These are phyloP conservation scores for Ceratobasidium sp. DNA, from an alignment of 1,284 basidiomycete genomes.

Conservation along the genomic window DNA sequence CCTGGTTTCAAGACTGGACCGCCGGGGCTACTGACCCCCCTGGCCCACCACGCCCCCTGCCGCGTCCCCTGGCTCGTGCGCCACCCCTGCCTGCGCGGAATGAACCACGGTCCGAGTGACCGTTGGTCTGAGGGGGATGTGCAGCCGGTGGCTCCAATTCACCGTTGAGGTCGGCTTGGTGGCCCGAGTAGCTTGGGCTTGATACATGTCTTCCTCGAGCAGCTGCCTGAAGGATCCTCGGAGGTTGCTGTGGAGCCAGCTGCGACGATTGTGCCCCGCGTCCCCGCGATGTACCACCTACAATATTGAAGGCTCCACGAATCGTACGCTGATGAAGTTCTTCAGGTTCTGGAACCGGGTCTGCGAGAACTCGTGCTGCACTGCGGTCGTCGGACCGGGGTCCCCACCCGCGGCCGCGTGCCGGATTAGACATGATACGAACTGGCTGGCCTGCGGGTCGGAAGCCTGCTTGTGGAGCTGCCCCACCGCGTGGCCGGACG, in stretches of 20 bases:
- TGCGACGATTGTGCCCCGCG: conserved; percentile 3
- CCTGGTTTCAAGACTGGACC: conserved; percentile 6
- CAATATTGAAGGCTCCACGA: conserved; percentile 16
- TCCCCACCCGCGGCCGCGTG: conserved; percentile 32
- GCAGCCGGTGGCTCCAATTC: background rate
- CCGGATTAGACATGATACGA: conserved; percentile 74
- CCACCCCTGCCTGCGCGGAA: conserved; percentile 8
- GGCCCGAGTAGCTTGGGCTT: background rate
- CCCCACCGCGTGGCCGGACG: conserved; percentile 67
- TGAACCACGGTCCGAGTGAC: conserved; percentile 26
- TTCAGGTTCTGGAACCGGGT: conserved; percentile 9
- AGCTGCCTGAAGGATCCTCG: conserved; percentile 34
- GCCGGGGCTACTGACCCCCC: conserved; percentile 14
- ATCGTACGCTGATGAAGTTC: conserved; percentile 24
- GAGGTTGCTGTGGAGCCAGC: conserved; percentile 26
- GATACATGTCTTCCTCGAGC: conserved; percentile 11
- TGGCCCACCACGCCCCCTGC: conserved; percentile 16
- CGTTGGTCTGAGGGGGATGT: background rate
- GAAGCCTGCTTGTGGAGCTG: conserved; percentile 71
- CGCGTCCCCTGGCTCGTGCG: background rate
- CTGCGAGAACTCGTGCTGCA: conserved; percentile 26
- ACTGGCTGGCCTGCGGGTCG: conserved; percentile 63
- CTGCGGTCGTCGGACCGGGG: conserved; percentile 10
- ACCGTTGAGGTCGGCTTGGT: background rate
- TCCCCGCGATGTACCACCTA: conserved; percentile 4